Conservation (phyloP, 1,284 basidiomycete genomes). For the Pseudozyma thailandica region DNA sequence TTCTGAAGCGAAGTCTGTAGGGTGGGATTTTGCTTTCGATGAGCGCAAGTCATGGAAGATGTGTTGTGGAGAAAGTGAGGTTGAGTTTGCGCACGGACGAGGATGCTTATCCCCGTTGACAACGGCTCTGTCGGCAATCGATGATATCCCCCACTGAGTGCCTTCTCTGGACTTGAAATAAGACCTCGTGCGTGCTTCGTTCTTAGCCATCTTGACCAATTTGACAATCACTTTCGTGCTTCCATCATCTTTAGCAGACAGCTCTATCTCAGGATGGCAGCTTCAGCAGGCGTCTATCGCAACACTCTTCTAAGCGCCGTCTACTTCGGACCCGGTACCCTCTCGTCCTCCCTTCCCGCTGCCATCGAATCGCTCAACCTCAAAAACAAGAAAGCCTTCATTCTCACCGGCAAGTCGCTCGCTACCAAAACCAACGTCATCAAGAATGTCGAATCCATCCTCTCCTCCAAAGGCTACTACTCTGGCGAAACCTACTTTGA, state of each 20-base stretch:
- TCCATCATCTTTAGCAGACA: neutral
- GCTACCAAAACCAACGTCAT: conserved; percentile 55
- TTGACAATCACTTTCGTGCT: too few relatives aligned
- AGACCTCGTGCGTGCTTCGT: too few relatives aligned
- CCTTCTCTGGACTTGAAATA: too few relatives aligned
- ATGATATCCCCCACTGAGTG: too few relatives aligned
- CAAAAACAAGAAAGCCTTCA: conserved; percentile 43
- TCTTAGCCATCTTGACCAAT: too few relatives aligned
- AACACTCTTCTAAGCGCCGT: conserved; percentile 46
- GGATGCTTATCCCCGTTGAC: too few relatives aligned
- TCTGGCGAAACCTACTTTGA: conserved; percentile 74
- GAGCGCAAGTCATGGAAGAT: neutral
- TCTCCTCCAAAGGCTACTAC: conserved; percentile 33
- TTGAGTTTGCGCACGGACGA: too few relatives aligned
- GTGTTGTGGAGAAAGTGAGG: too few relatives aligned
- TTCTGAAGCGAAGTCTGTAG: too few relatives aligned
- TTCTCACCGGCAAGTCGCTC: conserved; percentile 54
- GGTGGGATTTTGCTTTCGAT: too few relatives aligned
- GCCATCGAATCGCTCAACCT: conserved; percentile 36
- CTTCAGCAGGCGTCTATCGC: conserved; percentile 33
- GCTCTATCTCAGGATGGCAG: conserved; percentile 17
- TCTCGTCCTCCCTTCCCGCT: conserved; percentile 26
- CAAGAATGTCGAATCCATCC: conserved; percentile 23
- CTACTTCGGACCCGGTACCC: conserved; percentile 39
- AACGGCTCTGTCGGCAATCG: too few relatives aligned